Base-by-base conservation (phyloP, 257 asterid genomes). In the Salvia rosmarinus region DNA sequence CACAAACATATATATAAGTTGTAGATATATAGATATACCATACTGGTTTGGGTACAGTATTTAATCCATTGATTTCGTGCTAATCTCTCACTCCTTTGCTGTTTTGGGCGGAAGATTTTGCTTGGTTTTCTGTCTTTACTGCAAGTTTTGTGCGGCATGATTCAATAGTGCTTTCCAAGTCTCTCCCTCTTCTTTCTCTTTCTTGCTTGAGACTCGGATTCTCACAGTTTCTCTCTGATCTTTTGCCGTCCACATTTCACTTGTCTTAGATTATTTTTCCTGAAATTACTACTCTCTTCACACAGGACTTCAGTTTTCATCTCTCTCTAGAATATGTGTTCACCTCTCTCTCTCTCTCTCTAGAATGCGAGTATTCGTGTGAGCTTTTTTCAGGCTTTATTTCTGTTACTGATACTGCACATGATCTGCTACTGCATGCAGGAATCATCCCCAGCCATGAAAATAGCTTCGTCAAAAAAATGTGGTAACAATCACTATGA, bases 111-210 rank as follows among this genome's bases (percentile, higher is more conserved):
- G 40, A 72, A 3, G 34, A 52, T 49, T 39, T 75, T 64, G 51
- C 17, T 65, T 64, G 56, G 35, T 39, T 51, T 69, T 42, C 49
- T 23, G 25, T 25, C 63, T 17, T 39, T 4, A 23, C 47, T 50
- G 69, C 43, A 32, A 79, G 62, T 49, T 74, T 64, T 72, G 47
- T 37, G 40, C 10, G 63, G 64, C 67, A 73, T 76, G 80, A 72
- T 65, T 74, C 30, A 75, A 76, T 81, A 80, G 83, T 74, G 78
- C 20, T 60, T 68, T 50, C 60, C 67, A 32, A n/a, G 81, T 72
- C 56, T 50, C 13, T 14, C 55, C 30, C 14, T 23, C 10, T 25
- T 44, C 55, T 80, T 34, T 71, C 81, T 63, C 74, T 71, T 68
- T 75, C 77, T 75, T 67, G 78, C 75, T 72, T 62, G 17, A 21